Evolutionary conservation across 2,329 filamentous ascomycete genomes (phyloP), one percentile per base, ranked within the genome.

Genomic region (Fusarium albosuccineum): DNA sequence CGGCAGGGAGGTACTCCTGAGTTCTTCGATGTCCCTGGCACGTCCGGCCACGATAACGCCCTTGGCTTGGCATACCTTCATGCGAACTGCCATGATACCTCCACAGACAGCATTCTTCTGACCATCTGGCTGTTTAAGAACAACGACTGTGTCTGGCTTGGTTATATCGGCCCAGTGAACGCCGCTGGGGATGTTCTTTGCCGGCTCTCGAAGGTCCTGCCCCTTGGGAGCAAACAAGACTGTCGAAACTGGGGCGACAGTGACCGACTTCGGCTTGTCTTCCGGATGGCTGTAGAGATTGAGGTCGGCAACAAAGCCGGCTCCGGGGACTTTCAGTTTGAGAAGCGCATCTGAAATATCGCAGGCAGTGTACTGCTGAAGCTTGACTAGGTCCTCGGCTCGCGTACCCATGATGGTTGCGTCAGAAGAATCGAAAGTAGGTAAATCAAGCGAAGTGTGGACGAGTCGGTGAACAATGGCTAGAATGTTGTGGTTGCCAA

Each of bases 71-170:
- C 89, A 82, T 13, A 84, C 75, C 71, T 88, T 87, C 85, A 93
- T 91, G 17, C 91, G 83, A 30, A 86, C 81, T 6, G 90, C 91
- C 86, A 93, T 91, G 67, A 94, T 92, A 16, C 91, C 91, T n/a
- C 92, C 92, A 6, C 92, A 84, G 8, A 92, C 85, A 6, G 91
- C 91, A 77, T 91, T 92, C 52, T 83, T 84, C 74, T 93, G 90
- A 1, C 82, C 83, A 0, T 81, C 72, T 0, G 91, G 89, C 71
- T 93, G 91, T 63, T 87, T 86, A 60, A 93, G 83, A 5, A 94
- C 80, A 5, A 89, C 86, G 54, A 93, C 83, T 2, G 88, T 90
- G 8, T 83, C 85, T 0, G 84, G 79, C 27, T 86, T 78, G 2
- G 87, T 85, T 41, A 87, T 79, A 76, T 94, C 92, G 37, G 89